Base-by-base conservation (phyloP, 108 stramenopile species). In the Seminavis robusta region DNA sequence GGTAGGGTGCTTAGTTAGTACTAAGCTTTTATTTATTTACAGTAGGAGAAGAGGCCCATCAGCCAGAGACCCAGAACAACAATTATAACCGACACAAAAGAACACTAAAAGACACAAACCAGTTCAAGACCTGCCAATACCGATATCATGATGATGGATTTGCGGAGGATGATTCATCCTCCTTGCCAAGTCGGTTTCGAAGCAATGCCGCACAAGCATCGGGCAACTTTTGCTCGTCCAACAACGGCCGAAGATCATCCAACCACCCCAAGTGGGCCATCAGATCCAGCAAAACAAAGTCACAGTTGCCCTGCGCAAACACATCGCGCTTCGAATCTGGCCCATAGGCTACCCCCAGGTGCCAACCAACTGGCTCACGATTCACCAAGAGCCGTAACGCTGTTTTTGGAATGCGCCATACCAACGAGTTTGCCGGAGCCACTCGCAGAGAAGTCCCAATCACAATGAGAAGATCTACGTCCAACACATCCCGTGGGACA, bases 351-450 rank as follows among this genome's bases (percentile, higher is more conserved):
- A 86, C 74, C 1, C 86, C 88, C 26, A 90, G 55, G 32, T 76
- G 69, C 37, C 65, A 33, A 3, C 92, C 92, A 13, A 86, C 86
- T 30, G 55, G 59, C 32, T 90, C 79, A n/a, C 80, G 68, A 54
- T 90, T 90, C 60, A 90, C 69, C 54, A 94, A 61, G 28, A 94
- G 58, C 19, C 88, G 66, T 49, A 86, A 59, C 1, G 77, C 71
- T 19, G 78, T 67, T 16, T 56, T 55, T 3, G 86, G 81, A 16
- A 86, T 63, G 17, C 82, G 59, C 56, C 78, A 76, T 21, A 88
- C 88, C 9, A 94, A 60, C 25, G 60, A 69, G 52, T 90, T 90
- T 36, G 90, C 85, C 5, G 90, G 90, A 34, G 83, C 81, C 3
- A 85, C 86, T 9, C 63, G 51, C 23, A 88, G 58, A 11, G 74